A percentile compares a stretch with the other conserved stretches of the same genome.
Evolutionary conservation across 176 grass and related monocot species (phyloP).

Genomic region (Phoenix roebelenii): DNA sequence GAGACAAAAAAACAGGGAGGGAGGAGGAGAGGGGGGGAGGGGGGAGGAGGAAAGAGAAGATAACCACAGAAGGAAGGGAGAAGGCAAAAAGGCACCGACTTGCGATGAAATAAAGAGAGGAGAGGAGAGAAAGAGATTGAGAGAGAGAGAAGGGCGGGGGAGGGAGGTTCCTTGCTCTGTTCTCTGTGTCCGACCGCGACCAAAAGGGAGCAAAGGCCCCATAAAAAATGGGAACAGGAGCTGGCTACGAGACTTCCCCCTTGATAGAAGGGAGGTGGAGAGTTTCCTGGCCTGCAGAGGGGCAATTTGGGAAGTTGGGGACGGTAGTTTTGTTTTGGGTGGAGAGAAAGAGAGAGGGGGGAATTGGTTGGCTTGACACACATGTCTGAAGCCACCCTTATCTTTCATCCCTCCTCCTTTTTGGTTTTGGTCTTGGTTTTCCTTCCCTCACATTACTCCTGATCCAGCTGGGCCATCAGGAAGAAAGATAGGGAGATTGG

Average conservation of each 20-base stretch:
- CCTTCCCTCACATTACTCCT: constrained; percentile 8
- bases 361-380: constrained; percentile 33
- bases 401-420: not conserved
- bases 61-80: not conserved
- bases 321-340: constrained; percentile 34
- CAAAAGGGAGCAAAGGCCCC: constrained; percentile 31
- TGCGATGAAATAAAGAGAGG: not conserved
- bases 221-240: constrained; percentile 37
- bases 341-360: constrained; percentile 21
- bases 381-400: constrained; percentile 21
- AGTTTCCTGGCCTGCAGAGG: constrained; percentile 33
- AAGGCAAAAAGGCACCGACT: constrained; percentile 14
- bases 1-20: not conserved
- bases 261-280: constrained; percentile 26
- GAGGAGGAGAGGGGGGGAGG: constrained; percentile 8
- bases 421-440: constrained; percentile 1
- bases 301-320: constrained; percentile 45
- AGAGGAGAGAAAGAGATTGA: not conserved
- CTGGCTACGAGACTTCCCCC: constrained; percentile 31
- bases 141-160: constrained; percentile 1
- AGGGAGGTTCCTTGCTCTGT: not conserved
- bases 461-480: constrained; percentile 21
- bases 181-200: constrained; percentile 24
- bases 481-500: constrained; percentile 14
- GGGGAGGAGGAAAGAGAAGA: constrained; percentile 13